Conservation (phyloP, 257 asterid genomes). For the Cynanchum wilfordii region DNA sequence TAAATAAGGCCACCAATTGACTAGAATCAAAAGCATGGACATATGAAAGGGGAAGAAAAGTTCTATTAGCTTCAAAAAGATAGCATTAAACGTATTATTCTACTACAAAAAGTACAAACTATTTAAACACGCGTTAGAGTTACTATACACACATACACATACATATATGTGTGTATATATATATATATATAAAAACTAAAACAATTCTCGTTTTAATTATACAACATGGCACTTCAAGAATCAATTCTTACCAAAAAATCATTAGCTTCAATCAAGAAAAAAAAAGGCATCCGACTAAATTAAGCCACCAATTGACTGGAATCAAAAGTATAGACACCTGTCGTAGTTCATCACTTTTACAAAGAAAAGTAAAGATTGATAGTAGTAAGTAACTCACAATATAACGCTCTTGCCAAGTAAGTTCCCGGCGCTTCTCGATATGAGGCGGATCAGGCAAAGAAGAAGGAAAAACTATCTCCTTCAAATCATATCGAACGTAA, state of each 20-base stretch:
- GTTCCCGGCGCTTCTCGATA: constrained; percentile 48
- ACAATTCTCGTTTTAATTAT: too few species aligned
- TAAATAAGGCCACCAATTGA: not conserved
- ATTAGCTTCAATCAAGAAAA: not conserved
- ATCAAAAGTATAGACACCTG: not conserved
- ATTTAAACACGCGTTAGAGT: too few species aligned
- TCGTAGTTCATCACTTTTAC: not conserved
- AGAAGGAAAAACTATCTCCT: constrained; percentile 87
- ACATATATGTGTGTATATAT: too few species aligned
- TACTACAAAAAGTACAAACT: too few species aligned
- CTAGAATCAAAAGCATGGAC: not conserved
- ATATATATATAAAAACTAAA: too few species aligned
- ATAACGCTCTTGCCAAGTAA: constrained; percentile 65
- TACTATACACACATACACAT: too few species aligned
- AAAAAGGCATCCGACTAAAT: not conserved
- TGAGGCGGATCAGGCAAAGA: constrained; percentile 91
- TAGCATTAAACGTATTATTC: too few species aligned
- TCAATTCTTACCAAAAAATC: not conserved
- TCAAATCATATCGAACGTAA: constrained; percentile 77
- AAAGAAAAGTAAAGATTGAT: not conserved
- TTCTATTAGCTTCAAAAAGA: too few species aligned
- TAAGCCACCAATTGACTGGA: not conserved
- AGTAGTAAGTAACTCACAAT: constrained; percentile 40
- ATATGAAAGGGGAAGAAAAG: not conserved
- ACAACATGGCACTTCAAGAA: not conserved